Conservation (phyloP, 805 yeast species). For the Wickerhamomyces subpelliculosus region DNA sequence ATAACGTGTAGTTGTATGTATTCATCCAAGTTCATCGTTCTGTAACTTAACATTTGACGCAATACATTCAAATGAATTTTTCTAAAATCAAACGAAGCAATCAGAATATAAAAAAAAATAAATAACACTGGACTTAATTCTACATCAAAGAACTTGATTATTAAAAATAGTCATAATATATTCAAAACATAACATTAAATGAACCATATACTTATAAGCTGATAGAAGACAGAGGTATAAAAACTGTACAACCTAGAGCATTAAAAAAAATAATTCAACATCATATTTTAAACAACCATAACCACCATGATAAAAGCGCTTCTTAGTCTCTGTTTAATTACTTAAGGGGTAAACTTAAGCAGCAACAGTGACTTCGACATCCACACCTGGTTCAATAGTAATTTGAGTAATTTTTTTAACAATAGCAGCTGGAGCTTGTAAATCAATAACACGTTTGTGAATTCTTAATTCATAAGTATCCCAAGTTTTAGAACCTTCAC, state of each 20-base stretch:
- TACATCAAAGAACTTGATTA: neutral
- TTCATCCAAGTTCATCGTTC: no score
- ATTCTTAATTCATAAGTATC: constrained; percentile 99
- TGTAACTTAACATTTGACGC: no score
- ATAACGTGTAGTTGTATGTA: no score
- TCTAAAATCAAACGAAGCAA: no score
- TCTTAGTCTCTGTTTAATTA: no score
- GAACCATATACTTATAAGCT: constrained; percentile 13
- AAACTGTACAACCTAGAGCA: constrained; percentile 25
- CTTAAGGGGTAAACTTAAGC: constrained; percentile 39
- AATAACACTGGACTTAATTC: no score
- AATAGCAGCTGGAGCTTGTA: constrained; percentile 90
- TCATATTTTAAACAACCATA: constrained; percentile 1
- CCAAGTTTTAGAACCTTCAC: constrained; percentile 99
- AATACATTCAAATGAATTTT: no score
- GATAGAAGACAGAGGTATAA: constrained; percentile 26
- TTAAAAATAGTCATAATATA: neutral
- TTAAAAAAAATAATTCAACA: constrained; percentile 9
- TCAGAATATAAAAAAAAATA: no score
- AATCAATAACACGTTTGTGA: constrained; percentile 99
- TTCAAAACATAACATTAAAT: constrained; percentile 3
- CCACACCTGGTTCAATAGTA: constrained; percentile 99
- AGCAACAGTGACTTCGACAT: constrained; percentile 90
- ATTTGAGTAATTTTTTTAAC: constrained; percentile 96
- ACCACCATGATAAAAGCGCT: neutral